Conservation (phyloP, 257 asterid genomes). For the Capsicum chinense region DNA sequence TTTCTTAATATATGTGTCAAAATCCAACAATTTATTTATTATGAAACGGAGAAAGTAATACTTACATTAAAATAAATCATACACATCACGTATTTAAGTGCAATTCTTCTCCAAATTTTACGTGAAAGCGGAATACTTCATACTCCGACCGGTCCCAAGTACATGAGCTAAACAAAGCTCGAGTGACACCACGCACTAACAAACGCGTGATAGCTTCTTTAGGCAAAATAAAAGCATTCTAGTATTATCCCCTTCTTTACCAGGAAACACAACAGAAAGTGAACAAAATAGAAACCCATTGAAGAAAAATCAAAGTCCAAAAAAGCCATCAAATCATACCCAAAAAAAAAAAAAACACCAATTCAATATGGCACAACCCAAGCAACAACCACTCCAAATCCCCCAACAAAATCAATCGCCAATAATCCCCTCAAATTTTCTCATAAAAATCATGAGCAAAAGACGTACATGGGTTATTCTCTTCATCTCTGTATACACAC, state of each 20-base stretch:
- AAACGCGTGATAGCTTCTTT: background rate
- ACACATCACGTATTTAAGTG: too few relatives aligned
- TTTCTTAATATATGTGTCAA: too few relatives aligned
- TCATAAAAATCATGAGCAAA: constrained; percentile 65
- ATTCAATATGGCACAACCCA: constrained; percentile 12
- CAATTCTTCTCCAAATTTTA: too few relatives aligned
- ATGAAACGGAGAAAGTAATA: too few relatives aligned
- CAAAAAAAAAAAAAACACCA: background rate
- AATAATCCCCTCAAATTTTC: constrained; percentile 33
- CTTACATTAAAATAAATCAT: too few relatives aligned
- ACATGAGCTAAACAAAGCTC: background rate
- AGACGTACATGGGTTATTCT: constrained; percentile 81
- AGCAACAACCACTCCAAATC: constrained; percentile 28
- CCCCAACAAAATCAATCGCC: background rate
- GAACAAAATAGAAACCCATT: background rate
- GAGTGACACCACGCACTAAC: background rate
- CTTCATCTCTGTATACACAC: constrained; percentile 67
- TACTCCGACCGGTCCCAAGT: too few relatives aligned
- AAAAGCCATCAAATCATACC: background rate
- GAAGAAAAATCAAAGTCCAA: constrained; percentile 15
- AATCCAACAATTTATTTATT: too few relatives aligned
- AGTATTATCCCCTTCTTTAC: constrained; percentile 19
- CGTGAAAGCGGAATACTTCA: too few relatives aligned
- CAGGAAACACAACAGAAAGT: background rate
- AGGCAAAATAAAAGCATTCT: constrained; percentile 11